phyloP scores from a whole-genome alignment of 148 eudicot genomes.

The Rhododendron mucronatum region DNA sequence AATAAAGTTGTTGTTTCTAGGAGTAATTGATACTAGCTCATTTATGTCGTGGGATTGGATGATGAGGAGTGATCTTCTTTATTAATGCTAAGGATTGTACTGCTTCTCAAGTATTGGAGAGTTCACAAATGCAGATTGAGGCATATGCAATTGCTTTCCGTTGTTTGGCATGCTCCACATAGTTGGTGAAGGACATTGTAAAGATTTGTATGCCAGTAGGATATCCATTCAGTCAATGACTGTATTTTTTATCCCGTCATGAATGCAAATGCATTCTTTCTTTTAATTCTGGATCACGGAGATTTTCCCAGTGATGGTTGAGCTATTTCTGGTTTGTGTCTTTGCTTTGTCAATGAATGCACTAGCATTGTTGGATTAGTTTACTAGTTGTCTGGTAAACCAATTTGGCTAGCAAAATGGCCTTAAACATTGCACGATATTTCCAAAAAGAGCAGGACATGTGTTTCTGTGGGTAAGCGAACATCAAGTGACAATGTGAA shows the following conservation, averaged over 20 bases:
- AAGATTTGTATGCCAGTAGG: background rate
- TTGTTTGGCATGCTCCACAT: background rate
- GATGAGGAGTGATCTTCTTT: background rate
- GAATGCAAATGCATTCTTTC: background rate
- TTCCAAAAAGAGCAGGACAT: background rate
- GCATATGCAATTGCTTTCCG: background rate
- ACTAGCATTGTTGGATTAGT: background rate
- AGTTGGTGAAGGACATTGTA: background rate
- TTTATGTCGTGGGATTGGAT: too few relatives aligned
- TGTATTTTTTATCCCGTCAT: background rate
- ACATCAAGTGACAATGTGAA: constrained; percentile 1
- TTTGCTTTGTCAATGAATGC: background rate
- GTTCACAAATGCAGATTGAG: background rate
- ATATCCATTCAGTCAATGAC: background rate
- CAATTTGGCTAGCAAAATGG: background rate
- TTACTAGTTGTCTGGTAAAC: background rate
- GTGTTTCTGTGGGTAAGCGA: background rate
- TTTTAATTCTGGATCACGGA: background rate
- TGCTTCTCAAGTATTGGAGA: too few relatives aligned
- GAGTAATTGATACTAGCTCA: too few relatives aligned
- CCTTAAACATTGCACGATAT: background rate
- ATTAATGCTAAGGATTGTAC: too few relatives aligned
- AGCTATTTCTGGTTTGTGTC: background rate
- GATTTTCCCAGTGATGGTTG: background rate
- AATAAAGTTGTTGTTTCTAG: too few relatives aligned